phyloP scores from a whole-genome alignment of 2,329 filamentous ascomycete species.

The Ascochyta pisi region DNA sequence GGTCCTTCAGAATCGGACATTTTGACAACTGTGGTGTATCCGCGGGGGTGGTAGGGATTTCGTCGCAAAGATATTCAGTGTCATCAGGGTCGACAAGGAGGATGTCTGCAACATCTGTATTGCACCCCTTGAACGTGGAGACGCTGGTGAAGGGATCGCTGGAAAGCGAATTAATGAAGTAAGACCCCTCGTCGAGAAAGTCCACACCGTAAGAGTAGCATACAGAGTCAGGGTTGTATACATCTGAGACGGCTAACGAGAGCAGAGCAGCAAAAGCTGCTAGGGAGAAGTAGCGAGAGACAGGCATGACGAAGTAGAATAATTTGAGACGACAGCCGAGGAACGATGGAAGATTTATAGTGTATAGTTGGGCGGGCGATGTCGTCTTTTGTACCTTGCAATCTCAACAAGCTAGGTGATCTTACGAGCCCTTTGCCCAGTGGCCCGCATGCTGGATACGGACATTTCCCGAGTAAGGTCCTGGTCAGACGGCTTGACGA shows the following conservation, averaged over 20 bases:
- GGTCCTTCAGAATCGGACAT: slow-evolving; percentile 52
- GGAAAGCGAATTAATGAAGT: slow-evolving; percentile 56
- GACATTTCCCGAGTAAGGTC: slow-evolving; percentile 15
- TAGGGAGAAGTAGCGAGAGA: slow-evolving; percentile 34
- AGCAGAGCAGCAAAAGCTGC: slow-evolving; percentile 33
- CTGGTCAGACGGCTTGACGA: slow-evolving; percentile 25
- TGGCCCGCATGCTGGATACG: slow-evolving; percentile 16
- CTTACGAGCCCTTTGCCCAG: slow-evolving; percentile 16
- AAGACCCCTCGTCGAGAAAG: slow-evolving; percentile 52
- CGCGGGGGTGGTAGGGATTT: slow-evolving; percentile 51
- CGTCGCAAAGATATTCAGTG: slow-evolving; percentile 51
- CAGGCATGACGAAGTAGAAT: slow-evolving; percentile 29
- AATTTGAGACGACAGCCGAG: neutral
- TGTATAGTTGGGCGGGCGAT: slow-evolving; percentile 11
- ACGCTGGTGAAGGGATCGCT: slow-evolving; percentile 53
- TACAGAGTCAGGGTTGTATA: slow-evolving; percentile 26
- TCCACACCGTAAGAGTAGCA: slow-evolving; percentile 52
- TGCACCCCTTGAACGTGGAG: slow-evolving; percentile 54
- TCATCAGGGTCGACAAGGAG: slow-evolving; percentile 52
- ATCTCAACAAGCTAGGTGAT: slow-evolving; percentile 13
- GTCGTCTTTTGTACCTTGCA: slow-evolving; percentile 32
- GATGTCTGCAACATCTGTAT: slow-evolving; percentile 50
- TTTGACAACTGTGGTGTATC: slow-evolving; percentile 49
- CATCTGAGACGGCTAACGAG: slow-evolving; percentile 31
- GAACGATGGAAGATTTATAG: neutral